Evolutionary conservation across 495 filamentous ascomycete species (phyloP).

Genomic region (Podospora pseudopauciseta): DNA sequence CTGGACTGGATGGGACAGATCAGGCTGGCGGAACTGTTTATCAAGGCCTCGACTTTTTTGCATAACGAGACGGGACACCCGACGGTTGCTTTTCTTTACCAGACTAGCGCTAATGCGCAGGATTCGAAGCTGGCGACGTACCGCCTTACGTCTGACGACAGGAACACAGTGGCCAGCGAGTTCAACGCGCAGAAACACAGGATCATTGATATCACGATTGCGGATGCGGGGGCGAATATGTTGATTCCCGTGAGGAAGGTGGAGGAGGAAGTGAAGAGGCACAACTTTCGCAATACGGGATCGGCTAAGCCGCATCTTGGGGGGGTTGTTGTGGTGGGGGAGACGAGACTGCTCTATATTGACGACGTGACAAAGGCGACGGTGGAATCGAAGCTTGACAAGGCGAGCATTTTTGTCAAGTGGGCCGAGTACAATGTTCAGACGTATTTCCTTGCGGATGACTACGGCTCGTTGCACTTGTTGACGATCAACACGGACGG

Average conservation of each 20-base stretch:
- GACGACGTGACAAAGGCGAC: constrained; percentile 64
- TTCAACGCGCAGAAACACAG: constrained; percentile 48
- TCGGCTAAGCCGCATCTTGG: constrained; percentile 51
- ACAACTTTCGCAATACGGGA: constrained; percentile 48
- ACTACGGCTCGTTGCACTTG: constrained; percentile 78
- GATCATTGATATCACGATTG: constrained; percentile 52
- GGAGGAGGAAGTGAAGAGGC: constrained; percentile 48
- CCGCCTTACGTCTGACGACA: constrained; percentile 51
- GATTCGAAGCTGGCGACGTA: constrained; percentile 58
- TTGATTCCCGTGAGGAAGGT: constrained; percentile 74
- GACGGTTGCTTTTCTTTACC: constrained; percentile 78
- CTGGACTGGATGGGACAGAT: constrained; percentile 68
- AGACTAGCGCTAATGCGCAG: constrained; percentile 63
- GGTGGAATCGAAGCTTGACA: constrained; percentile 57
- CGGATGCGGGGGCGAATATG: constrained; percentile 71
- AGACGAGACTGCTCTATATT: constrained; percentile 79
- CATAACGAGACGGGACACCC: constrained; percentile 69
- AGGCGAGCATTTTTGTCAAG: constrained; percentile 76
- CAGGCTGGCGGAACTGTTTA: constrained; percentile 80
- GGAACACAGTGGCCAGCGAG: constrained; percentile 39
- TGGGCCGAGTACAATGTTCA: constrained; percentile 82
- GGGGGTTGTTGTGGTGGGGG: constrained; percentile 78
- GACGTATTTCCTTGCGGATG: constrained; percentile 82
- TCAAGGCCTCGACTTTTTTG: constrained; percentile 77
- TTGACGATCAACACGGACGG: constrained; percentile 67